Conservation (phyloP, 345 rosid genomes). For the Passiflora organensis region DNA sequence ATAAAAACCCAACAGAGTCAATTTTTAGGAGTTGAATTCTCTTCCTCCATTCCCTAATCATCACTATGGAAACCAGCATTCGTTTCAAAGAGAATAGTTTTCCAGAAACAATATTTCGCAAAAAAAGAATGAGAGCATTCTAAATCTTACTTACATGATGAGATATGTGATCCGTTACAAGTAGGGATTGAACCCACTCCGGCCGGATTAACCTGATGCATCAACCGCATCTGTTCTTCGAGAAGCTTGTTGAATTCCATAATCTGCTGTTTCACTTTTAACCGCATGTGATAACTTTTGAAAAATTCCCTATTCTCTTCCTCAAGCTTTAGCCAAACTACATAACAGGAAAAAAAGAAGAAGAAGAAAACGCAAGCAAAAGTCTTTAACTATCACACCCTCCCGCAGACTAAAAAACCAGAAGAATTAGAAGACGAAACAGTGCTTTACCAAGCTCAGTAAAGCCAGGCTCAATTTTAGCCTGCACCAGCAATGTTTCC, state of each 20-base stretch:
- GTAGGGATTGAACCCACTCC: conserved; percentile 50
- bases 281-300: conserved; percentile 81
- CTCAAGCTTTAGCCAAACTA: conserved; percentile 99
- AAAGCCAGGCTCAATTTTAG: conserved; percentile 33
- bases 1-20: too few relatives aligned
- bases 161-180: conserved; percentile 73
- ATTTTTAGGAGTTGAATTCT: too few relatives aligned
- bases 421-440: too few relatives aligned
- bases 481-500: conserved; percentile 23
- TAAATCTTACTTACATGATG: conserved; percentile 53
- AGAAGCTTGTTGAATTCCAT: conserved; percentile 89
- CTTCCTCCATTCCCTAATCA: too few relatives aligned
- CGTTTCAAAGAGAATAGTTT: too few relatives aligned
- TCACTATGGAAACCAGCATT: too few relatives aligned
- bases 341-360: conserved; percentile 9
- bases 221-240: conserved; percentile 78
- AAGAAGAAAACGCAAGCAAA: neutral
- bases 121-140: too few relatives aligned
- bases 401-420: too few relatives aligned
- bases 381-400: too few relatives aligned
- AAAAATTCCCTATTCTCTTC: conserved; percentile 94
- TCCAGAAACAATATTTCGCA: too few relatives aligned
- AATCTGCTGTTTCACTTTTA: conserved; percentile 87
- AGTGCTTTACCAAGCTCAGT: conserved; percentile 25
- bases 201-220: conserved; percentile 66